phyloP scores from a whole-genome alignment of 768 basidiomycete genomes.

The Boletus patriciae region DNA sequence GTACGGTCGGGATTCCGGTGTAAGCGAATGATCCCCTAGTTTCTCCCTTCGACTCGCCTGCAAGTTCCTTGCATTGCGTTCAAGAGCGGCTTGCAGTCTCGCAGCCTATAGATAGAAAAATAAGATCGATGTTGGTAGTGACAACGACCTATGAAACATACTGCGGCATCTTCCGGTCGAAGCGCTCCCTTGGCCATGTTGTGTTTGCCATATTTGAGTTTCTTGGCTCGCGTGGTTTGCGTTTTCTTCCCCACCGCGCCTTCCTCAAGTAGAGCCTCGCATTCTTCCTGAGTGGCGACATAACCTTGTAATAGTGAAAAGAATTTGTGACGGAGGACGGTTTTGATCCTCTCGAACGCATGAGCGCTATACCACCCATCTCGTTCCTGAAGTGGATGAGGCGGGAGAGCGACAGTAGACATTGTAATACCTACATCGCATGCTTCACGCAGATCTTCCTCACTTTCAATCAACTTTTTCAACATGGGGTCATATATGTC shows the following conservation, averaged over 20 bases:
- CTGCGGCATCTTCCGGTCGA: constrained; percentile 80
- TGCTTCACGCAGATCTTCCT: constrained; percentile 62
- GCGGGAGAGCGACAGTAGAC: background rate
- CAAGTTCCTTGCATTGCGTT: constrained; percentile 39
- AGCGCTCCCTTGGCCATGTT: constrained; percentile 89
- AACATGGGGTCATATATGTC: constrained; percentile 89
- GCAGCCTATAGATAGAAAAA: constrained; percentile 49
- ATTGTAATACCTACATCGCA: constrained; percentile 61
- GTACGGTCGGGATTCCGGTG: constrained; percentile 18
- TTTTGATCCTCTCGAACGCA: constrained; percentile 80
- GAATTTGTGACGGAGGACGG: constrained; percentile 82
- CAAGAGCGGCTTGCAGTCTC: constrained; percentile 64
- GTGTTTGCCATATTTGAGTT: constrained; percentile 67
- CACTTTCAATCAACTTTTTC: constrained; percentile 74
- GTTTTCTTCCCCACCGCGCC: constrained; percentile 29
- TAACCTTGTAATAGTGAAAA: constrained; percentile 74
- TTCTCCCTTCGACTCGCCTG: constrained; percentile 30
- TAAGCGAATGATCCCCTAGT: constrained; percentile 21
- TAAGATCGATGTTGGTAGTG: background rate
- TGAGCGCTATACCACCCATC: constrained; percentile 88
- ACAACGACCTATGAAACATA: constrained; percentile 36
- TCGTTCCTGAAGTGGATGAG: constrained; percentile 52
- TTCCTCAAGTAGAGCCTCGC: constrained; percentile 56
- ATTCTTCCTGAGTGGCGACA: constrained; percentile 71
- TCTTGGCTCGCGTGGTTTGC: constrained; percentile 46